phyloP scores from a whole-genome alignment of 2,329 filamentous ascomycete genomes.

The Colletotrichum karsti region DNA sequence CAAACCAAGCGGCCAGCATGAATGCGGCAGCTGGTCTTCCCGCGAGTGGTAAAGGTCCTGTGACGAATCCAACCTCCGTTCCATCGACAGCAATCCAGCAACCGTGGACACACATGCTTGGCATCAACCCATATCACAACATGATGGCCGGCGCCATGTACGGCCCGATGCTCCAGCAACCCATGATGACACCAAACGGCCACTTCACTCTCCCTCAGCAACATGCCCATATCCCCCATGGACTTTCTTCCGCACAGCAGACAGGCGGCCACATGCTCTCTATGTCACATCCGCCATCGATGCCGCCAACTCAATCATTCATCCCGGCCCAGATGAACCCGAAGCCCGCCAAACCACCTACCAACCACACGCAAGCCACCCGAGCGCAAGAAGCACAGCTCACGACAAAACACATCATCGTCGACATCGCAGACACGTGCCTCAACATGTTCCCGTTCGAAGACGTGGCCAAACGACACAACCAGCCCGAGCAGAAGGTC shows the following conservation, averaged over 20 bases:
- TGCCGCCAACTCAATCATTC: not conserved
- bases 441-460: constrained; percentile 55
- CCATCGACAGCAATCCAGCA: constrained; percentile 5
- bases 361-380: not conserved
- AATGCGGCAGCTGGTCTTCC: not conserved
- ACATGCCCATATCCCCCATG: not conserved
- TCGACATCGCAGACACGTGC: constrained; percentile 59
- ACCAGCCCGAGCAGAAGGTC: constrained; percentile 50
- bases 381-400: constrained; percentile 32
- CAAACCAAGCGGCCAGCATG: constrained; percentile 4
- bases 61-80: not conserved
- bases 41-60: not conserved
- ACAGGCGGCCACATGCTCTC: not conserved
- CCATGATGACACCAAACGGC: not conserved
- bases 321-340: not conserved
- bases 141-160: constrained; percentile 16
- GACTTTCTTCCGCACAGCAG: not conserved
- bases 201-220: constrained; percentile 13
- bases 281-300: not conserved
- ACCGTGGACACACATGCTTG: constrained; percentile 16
- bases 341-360: not conserved
- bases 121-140: constrained; percentile 24
- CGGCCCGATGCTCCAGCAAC: constrained; percentile 19
- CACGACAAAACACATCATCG: constrained; percentile 50
- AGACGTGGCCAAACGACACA: constrained; percentile 54